These are phyloP conservation scores for Podila verticillata DNA, from an alignment of 192 early-diverging fungal genomes.

Conservation along the genomic window DNA sequence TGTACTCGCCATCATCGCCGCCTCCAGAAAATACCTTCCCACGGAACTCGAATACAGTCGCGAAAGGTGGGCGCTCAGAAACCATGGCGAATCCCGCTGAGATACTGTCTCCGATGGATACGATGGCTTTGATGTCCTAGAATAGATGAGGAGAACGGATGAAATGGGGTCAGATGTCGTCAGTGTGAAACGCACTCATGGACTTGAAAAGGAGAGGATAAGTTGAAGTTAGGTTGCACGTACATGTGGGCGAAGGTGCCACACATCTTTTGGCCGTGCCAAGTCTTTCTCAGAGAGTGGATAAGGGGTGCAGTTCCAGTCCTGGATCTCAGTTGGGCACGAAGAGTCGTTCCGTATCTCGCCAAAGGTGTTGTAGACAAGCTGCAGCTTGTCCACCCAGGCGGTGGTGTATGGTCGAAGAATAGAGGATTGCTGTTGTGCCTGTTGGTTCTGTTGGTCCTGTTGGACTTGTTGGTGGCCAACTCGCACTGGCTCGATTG, in stretches of 20 bases:
- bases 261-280: constrained; percentile 45
- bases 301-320: constrained; percentile 52
- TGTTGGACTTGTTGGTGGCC: background rate
- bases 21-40: constrained; percentile 65
- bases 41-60: constrained; percentile 58
- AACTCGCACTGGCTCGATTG: background rate
- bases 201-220: too few relatives aligned
- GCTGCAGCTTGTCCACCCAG: constrained; percentile 56
- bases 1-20: constrained; percentile 60
- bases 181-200: background rate
- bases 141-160: background rate
- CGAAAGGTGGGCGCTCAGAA: constrained; percentile 61
- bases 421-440: too few relatives aligned
- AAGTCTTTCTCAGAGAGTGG: constrained; percentile 42
- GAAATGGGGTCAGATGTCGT: background rate
- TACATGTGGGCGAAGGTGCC: constrained; percentile 61
- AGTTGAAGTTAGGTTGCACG: background rate
- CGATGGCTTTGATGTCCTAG: constrained; percentile 61
- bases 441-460: background rate
- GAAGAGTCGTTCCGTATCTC: constrained; percentile 35
- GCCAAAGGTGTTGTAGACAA: constrained; percentile 53
- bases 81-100: constrained; percentile 66
- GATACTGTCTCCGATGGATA: constrained; percentile 63
- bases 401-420: constrained; percentile 49
- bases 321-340: constrained; percentile 51